Percentiles rank a stretch among this genome's conserved stretches.
phyloP scores from a whole-genome alignment of 2,329 filamentous ascomycete genomes.

The Clonostachys chloroleuca region DNA sequence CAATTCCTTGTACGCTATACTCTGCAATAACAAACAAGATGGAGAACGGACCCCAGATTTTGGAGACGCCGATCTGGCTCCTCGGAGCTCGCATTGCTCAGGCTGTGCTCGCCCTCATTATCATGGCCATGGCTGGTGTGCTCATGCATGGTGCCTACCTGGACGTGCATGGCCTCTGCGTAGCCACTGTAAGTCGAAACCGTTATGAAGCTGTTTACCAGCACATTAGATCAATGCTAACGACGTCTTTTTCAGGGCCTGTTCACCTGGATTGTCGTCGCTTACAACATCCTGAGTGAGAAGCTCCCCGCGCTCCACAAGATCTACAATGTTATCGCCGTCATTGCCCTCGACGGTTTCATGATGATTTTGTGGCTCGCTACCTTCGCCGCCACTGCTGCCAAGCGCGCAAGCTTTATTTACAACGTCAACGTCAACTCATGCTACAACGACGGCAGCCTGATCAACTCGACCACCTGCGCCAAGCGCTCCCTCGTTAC shows the following conservation, averaged over 20 bases:
- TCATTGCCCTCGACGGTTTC: slow-evolving; percentile 35
- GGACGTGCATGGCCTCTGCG: slow-evolving; percentile 30
- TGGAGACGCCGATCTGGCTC: slow-evolving; percentile 38
- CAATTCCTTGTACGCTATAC: too few relatives aligned
- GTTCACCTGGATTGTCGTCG: slow-evolving; percentile 38
- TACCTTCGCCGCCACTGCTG: slow-evolving; percentile 32
- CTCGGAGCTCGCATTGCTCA: slow-evolving; percentile 31
- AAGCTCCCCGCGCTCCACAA: slow-evolving; percentile 23
- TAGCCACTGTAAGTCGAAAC: slow-evolving; percentile 27
- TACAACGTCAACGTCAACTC: slow-evolving; percentile 19
- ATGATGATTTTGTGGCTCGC: slow-evolving; percentile 43
- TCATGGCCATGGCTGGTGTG: slow-evolving; percentile 34
- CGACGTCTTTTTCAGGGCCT: slow-evolving; percentile 23
- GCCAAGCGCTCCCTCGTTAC: slow-evolving; percentile 10
- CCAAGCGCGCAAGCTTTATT: slow-evolving; percentile 27
- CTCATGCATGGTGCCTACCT: slow-evolving; percentile 34
- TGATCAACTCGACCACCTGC: slow-evolving; percentile 31
- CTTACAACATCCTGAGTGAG: slow-evolving; percentile 35
- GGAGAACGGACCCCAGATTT: slow-evolving; percentile 16
- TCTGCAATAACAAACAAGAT: background rate
- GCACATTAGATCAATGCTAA: background rate
- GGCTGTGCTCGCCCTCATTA: slow-evolving; percentile 32
- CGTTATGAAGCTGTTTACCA: too few relatives aligned
- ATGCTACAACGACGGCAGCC: slow-evolving; percentile 29
- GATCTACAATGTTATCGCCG: slow-evolving; percentile 37